phyloP scores from a whole-genome alignment of 164 flowering plant species.

The Brasenia schreberi region DNA sequence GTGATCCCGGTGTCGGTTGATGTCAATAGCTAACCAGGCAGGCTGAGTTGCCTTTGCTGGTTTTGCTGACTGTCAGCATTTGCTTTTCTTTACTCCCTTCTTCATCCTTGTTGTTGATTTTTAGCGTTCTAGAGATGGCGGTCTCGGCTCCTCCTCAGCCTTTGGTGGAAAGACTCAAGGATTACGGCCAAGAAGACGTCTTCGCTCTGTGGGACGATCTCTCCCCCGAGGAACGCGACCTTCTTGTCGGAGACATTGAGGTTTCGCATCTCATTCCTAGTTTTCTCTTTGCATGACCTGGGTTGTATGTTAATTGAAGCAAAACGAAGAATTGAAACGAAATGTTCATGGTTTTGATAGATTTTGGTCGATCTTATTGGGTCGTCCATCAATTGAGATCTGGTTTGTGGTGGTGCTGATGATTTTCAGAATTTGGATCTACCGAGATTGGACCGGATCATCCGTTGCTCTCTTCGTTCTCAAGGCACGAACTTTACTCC shows the following conservation, averaged over 20 bases:
- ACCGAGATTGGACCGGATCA: slow-evolving; percentile 82
- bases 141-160: slow-evolving; percentile 50
- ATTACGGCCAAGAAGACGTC: slow-evolving; percentile 88
- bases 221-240: slow-evolving; percentile 54
- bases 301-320: too few species aligned
- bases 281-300: neutral
- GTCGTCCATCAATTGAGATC: too few species aligned
- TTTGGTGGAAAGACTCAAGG: slow-evolving; percentile 79
- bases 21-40: neutral
- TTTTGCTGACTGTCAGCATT: neutral
- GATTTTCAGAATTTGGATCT: slow-evolving; percentile 60
- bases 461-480: slow-evolving; percentile 71
- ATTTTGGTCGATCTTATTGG: too few species aligned
- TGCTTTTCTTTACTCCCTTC: neutral
- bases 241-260: slow-evolving; percentile 80
- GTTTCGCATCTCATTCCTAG: slow-evolving; percentile 13
- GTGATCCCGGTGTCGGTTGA: neutral
- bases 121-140: neutral
- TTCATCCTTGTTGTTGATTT: neutral
- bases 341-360: neutral
- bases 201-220: slow-evolving; percentile 96
- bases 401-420: neutral
- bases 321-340: too few species aligned
- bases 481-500: slow-evolving; percentile 27
- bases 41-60: neutral